Evolutionary conservation across 164 flowering plant species (phyloP).

Genomic region (Euptelea pleiosperma): DNA sequence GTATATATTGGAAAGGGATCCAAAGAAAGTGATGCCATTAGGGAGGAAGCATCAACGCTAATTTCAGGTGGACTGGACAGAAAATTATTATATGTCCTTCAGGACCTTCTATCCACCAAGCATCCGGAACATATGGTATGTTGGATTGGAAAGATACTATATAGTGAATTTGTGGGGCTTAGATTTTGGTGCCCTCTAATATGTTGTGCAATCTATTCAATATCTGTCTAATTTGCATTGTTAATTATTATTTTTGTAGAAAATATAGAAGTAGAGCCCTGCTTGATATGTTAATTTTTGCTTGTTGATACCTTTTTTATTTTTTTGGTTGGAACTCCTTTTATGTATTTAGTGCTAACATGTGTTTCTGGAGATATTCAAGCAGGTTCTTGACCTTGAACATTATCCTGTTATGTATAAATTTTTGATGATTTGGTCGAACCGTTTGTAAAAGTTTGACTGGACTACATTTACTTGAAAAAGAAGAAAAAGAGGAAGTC

Average conservation of each 20-base stretch:
- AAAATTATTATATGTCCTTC: slow-evolving; percentile 42
- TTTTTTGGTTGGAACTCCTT: too few species aligned
- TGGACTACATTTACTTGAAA: too few species aligned
- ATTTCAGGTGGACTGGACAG: slow-evolving; percentile 73
- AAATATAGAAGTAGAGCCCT: too few species aligned
- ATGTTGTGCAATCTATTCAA: not conserved
- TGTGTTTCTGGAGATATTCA: too few species aligned
- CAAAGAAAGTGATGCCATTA: slow-evolving; percentile 33
- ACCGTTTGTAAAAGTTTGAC: too few species aligned
- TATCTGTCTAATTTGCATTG: not conserved
- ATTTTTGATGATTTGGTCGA: too few species aligned
- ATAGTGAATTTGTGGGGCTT: not conserved
- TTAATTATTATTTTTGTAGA: not conserved
- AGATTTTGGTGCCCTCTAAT: not conserved
- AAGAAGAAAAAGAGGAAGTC: too few species aligned
- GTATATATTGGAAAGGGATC: slow-evolving; percentile 49
- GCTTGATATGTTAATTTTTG: too few species aligned
- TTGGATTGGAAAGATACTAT: not conserved
- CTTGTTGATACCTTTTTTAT: too few species aligned
- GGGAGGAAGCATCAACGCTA: slow-evolving; percentile 48
- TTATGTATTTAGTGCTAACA: too few species aligned
- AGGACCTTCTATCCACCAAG: slow-evolving; percentile 49
- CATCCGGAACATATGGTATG: slow-evolving; percentile 79
- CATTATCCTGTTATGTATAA: too few species aligned
- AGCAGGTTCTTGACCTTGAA: too few species aligned